Evolutionary conservation across 768 basidiomycete genomes (phyloP).

Genomic region (Trametes villosa): DNA sequence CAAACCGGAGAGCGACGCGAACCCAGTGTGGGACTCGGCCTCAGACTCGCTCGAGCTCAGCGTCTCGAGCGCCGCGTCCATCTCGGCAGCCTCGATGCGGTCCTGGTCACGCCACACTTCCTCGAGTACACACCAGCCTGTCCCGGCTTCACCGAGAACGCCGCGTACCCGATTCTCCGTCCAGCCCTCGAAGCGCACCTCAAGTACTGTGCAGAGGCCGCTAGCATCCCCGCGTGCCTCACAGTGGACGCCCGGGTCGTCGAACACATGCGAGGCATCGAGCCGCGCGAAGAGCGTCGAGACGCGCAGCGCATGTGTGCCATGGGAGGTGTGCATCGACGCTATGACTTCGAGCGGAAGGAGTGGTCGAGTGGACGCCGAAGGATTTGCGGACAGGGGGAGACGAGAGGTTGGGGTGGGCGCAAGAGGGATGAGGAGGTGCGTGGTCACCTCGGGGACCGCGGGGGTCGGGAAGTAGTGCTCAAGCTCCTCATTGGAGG

Average conservation of each 20-base stretch:
- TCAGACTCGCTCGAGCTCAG: slow-evolving; percentile 27
- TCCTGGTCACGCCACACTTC: slow-evolving; percentile 45
- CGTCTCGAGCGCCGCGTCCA: slow-evolving; percentile 36
- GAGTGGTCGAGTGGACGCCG: slow-evolving; percentile 38
- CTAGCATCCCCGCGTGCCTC: slow-evolving; percentile 61
- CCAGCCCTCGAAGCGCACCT: slow-evolving; percentile 78
- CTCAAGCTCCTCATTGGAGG: slow-evolving; percentile 50
- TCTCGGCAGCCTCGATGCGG: slow-evolving; percentile 23
- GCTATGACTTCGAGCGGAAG: slow-evolving; percentile 60
- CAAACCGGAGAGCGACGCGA: slow-evolving; percentile 2
- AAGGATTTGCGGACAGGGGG: slow-evolving; percentile 50
- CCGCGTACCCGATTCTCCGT: slow-evolving; percentile 62
- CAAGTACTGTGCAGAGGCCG: slow-evolving; percentile 67
- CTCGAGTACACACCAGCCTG: slow-evolving; percentile 77
- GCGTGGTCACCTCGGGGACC: slow-evolving; percentile 54
- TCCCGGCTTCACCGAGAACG: slow-evolving; percentile 71
- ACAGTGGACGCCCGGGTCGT: slow-evolving; percentile 55
- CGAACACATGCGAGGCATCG: slow-evolving; percentile 72
- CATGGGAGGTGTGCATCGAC: slow-evolving; percentile 55
- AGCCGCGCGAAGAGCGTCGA: slow-evolving; percentile 71
- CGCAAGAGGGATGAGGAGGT: slow-evolving; percentile 75
- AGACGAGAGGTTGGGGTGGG: slow-evolving; percentile 72
- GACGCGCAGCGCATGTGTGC: slow-evolving; percentile 64
- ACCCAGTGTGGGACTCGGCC: slow-evolving; percentile 6
- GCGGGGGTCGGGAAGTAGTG: slow-evolving; percentile 59